These are phyloP conservation scores for Coccomyxa sp. DNA, from an alignment of 139 green algal species.

Conservation along the genomic window DNA sequence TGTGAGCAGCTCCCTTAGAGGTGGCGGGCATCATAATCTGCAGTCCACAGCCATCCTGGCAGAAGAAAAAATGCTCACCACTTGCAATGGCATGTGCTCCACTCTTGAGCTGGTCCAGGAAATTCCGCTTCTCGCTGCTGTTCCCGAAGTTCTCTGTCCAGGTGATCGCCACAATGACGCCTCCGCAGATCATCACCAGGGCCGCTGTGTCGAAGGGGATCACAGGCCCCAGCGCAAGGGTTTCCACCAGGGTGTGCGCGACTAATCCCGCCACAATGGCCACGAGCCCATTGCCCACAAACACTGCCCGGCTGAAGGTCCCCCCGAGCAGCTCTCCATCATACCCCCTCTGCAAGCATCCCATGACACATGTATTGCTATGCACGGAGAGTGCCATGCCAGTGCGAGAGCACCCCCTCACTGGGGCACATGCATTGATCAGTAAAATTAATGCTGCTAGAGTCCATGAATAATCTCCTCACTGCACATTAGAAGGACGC, in stretches of 20 bases:
- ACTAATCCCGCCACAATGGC: slow-evolving; percentile 90
- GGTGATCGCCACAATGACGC: slow-evolving; percentile 63
- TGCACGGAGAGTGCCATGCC: too few species aligned
- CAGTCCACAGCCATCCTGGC: too few species aligned
- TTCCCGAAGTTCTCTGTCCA: slow-evolving; percentile 97
- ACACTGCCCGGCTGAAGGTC: slow-evolving; percentile 91
- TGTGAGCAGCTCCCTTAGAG: too few species aligned
- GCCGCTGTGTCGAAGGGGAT: slow-evolving; percentile 93
- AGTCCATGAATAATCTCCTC: too few species aligned
- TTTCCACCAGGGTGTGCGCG: slow-evolving; percentile 82
- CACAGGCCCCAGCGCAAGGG: slow-evolving; percentile 71
- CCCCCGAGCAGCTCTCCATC: slow-evolving; percentile 75
- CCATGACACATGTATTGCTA: too few species aligned
- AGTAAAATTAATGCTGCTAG: too few species aligned
- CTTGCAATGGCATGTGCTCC: slow-evolving; percentile 45
- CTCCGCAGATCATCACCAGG: slow-evolving; percentile 73
- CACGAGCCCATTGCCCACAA: slow-evolving; percentile 94
- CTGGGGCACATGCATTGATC: too few species aligned
- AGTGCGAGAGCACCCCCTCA: too few species aligned
- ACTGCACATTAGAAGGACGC: too few species aligned
- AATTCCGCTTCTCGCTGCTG: slow-evolving; percentile 22
- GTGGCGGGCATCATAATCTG: too few species aligned
- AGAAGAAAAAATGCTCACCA: too few species aligned
- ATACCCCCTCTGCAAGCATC: slow-evolving; percentile 50
- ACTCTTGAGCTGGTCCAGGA: slow-evolving; percentile 44